phyloP scores from a whole-genome alignment of 2,329 filamentous ascomycete genomes.

The Aspergillus texensis region DNA sequence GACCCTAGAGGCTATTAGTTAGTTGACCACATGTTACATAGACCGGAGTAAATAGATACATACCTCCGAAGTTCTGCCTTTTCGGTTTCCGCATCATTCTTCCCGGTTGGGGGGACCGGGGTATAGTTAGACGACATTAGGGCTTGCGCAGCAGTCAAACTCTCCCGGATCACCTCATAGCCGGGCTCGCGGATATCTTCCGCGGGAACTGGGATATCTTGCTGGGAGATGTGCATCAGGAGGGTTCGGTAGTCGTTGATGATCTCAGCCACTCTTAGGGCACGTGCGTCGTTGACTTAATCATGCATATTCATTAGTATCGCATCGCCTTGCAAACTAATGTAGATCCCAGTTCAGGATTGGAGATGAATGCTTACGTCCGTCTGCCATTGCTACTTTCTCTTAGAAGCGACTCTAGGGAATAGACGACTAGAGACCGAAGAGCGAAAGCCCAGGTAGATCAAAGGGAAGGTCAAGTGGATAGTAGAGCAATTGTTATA shows the following conservation, averaged over 20 bases:
- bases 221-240: slow-evolving; percentile 60
- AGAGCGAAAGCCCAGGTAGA: slow-evolving; percentile 1
- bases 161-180: slow-evolving; percentile 60
- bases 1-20: slow-evolving; percentile 47
- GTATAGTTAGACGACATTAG: slow-evolving; percentile 58
- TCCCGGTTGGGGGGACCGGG: slow-evolving; percentile 43
- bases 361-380: slow-evolving; percentile 48
- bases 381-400: slow-evolving; percentile 55
- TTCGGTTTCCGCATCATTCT: slow-evolving; percentile 55
- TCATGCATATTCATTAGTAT: slow-evolving; percentile 15
- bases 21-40: not conserved
- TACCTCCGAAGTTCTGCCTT: slow-evolving; percentile 61
- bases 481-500: not conserved
- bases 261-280: slow-evolving; percentile 64
- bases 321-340: not conserved
- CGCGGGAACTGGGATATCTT: slow-evolving; percentile 53
- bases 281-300: slow-evolving; percentile 65
- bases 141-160: slow-evolving; percentile 56
- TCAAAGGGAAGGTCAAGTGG: slow-evolving; percentile 7
- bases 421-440: slow-evolving; percentile 4
- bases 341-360: not conserved
- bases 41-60: not conserved
- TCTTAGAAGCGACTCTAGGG: slow-evolving; percentile 10
- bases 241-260: slow-evolving; percentile 66
- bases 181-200: slow-evolving; percentile 63